Base-by-base conservation (phyloP, 345 rosid genomes). In the Xanthoceras sorbifolium region DNA sequence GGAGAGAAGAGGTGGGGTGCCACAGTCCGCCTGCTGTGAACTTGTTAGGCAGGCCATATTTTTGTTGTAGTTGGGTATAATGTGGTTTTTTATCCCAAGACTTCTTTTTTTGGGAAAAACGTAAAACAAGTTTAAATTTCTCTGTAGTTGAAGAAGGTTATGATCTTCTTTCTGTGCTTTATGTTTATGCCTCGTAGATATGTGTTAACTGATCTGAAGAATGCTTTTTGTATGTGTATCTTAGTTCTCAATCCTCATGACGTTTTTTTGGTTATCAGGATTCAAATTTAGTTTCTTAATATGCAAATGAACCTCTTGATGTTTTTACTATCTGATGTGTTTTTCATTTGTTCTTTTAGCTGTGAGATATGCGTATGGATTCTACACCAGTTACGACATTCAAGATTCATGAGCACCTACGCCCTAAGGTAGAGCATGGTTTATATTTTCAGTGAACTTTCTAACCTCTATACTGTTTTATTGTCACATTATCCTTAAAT, bases 291-390 rank as follows among this genome's bases (percentile, higher is more conserved):
- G 54, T 42, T 67, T 44, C 67, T 48, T 46, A 22, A 20, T 23
- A 59, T 61, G 64, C 67, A 76, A 78, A 42, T 54, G 44, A 29
- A 67, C 61, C 48, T 64, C n/a, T 6, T 18, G 32, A 48, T 69
- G 36, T 32, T 75, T 44, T 75, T 54, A 17, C 25, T 57, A 57
- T 67, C 72, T 71, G 40, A 78, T 77, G 60, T 40, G 70, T 46
- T 32, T 76, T 68, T 78, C n/a, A 54, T 67, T 64, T 71, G 55
- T 76, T 70, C 50, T 48, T 80, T 67, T 74, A 90, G 94, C 76
- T 88, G 60, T 88, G 94, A 92, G 94, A 90, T 80, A 78, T 84
- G 36, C 84, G 78, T 22, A 86, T 81, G 89, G 89, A 85, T 74
- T 82, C 91, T 55, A 79, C 77, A 38, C 92, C 94, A 14, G 88